Percentiles rank a stretch among this genome's conserved stretches.
Evolutionary conservation across 2,329 filamentous ascomycete species (phyloP).

Genomic region (Claviceps sp.): DNA sequence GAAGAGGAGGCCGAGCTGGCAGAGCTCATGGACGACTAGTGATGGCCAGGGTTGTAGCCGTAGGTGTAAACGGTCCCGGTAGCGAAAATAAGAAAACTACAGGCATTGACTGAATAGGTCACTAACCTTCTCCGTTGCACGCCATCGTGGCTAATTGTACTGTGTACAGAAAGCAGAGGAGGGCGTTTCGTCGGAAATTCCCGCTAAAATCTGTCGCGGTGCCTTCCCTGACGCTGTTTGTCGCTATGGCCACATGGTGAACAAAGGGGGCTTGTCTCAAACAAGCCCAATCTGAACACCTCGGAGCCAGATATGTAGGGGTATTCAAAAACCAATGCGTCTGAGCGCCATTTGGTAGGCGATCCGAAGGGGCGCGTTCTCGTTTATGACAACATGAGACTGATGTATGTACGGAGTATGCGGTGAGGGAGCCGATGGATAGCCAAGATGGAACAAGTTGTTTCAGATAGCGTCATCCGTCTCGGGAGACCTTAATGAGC

Average conservation of each 20-base stretch:
- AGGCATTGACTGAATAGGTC: background rate
- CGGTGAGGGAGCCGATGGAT: background rate
- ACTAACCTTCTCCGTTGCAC: background rate
- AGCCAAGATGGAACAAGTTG: background rate
- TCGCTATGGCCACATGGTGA: background rate
- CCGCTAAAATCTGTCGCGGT: background rate
- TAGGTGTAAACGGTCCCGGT: background rate
- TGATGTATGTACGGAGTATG: background rate
- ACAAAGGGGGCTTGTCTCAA: background rate
- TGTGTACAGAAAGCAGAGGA: too few relatives aligned
- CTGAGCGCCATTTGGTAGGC: background rate
- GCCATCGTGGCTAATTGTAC: background rate
- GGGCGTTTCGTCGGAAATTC: background rate
- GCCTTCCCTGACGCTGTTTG: background rate
- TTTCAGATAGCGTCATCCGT: background rate
- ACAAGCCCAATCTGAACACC: background rate
- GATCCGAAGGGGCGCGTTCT: background rate
- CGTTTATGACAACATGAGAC: background rate
- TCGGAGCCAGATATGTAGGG: background rate
- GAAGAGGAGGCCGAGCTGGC: conserved; percentile 91
- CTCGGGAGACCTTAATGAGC: too few relatives aligned
- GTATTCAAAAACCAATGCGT: background rate
- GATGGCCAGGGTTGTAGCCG: background rate
- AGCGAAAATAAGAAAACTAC: background rate
- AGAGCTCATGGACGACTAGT: conserved; percentile 66